Base-by-base conservation (phyloP, 2,329 filamentous ascomycete species). In the Chaetomiaceae sp. region DNA sequence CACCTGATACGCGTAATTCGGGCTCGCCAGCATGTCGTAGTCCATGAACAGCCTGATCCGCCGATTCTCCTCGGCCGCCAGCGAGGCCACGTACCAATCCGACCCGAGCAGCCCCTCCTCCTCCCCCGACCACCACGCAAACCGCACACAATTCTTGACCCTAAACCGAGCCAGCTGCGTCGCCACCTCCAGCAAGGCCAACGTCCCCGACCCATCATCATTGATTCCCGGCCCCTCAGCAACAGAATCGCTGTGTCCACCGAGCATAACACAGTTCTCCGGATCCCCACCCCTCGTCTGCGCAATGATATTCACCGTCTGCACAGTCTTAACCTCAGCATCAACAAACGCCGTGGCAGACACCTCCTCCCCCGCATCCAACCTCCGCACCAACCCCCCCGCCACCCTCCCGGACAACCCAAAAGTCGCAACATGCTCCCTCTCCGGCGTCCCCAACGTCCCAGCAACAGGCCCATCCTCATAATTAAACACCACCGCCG, bases 401-500 rank as follows among this genome's bases (percentile, higher is more conserved):
- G 82, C 87, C 25, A 83, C 79, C 12, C 73, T 70, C 17, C 77
- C 74, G 2, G 78, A 78, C 20, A 92, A 70, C 1, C 84, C 84
- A 52, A 89, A 83, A 1, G 83, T 87, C 0, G 87, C 81, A 5
- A 87, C 73, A 59, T 89, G 79, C 45, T 81, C 61, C 10, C 74
- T 70, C 0, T 71, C 70, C 0, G 83, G 82, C 0, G 70, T 73
- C 10, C 84, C 86, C 3, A 93, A 73, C 1, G 87, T 91, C 35
- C 87, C 88, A 44, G 77, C 74, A 1, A 89, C 68, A 3, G 70
- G 66, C 2, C 81, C 86, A 1, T 76, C 68, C 43, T 81, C 81
- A 58, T 83, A 85, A 72, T 92, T 89, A 70, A 87, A 91, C 44
- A 93, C 74, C 13, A 93, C 69, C 1, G 83, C 85, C 2, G 83